Base-by-base conservation (phyloP, 129 eudicot genomes). In the Saposhnikovia divaricata region DNA sequence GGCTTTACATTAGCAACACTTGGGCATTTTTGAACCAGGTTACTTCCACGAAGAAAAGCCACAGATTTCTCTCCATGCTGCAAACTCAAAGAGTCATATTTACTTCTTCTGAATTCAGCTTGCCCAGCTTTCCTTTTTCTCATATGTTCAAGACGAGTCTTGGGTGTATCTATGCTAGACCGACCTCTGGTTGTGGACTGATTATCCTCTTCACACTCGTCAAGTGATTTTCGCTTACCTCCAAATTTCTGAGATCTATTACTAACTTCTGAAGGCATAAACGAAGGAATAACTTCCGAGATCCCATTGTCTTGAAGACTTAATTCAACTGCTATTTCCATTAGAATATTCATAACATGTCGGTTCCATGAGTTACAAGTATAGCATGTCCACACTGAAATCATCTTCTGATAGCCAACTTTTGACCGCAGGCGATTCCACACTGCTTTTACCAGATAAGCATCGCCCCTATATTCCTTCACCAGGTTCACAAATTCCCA, bases 401-500 rank as follows among this genome's bases (percentile, higher is more conserved):
- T 70, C 25, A 38, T 38, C 40, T 70, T 70, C 25, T 15, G 25
- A 70, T 34, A 70, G n/a, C 46, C 74, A 37, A 3, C 46, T 70
- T 70, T 70, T 38, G 40, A 70, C 74, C 45, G 44, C 74, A 70
- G 21, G 9, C 74, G 46, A 34, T 6, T 18, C 74, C 74, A 70
- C 19, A 70, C 74, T 21, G 45, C 74, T 38, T 70, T 70, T 70
- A 70, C 74, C 21, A 70, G 34, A 38, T 70, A 16, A 38, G 74
- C 46, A 37, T 70, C 74, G 38, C 74, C 74, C 43, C 44, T 6
- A 18, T 70, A 42, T 18, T 70, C 74, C 74, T 70, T 70, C 42
- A 34, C 74, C 74, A 70, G 74, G 46, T 34, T 70, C 74, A 38
- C 74, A 34, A 70, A 38, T 9, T 31, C 74, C 74, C 74, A 37